These are phyloP conservation scores for Colletotrichum limetticola DNA, from an alignment of 2,329 filamentous ascomycete genomes.

Conservation along the genomic window DNA sequence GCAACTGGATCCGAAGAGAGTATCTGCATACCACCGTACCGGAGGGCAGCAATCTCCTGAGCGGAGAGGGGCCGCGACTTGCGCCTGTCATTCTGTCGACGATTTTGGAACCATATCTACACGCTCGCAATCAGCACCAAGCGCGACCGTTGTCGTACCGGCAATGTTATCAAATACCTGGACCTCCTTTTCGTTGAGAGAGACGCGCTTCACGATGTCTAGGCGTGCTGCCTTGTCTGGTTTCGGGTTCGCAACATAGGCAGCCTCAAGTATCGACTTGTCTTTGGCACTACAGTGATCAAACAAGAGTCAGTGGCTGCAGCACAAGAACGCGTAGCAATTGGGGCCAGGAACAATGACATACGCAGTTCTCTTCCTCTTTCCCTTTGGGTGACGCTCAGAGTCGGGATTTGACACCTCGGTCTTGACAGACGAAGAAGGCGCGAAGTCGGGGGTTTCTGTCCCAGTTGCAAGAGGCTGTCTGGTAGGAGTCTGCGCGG, in stretches of 20 bases:
- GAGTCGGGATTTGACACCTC: conserved; percentile 35
- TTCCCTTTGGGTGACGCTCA: conserved; percentile 66
- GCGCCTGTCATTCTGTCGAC: conserved; percentile 90
- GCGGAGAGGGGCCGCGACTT: conserved; percentile 86
- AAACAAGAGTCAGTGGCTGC: conserved; percentile 1
- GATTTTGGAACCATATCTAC: conserved; percentile 99
- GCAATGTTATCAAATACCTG: conserved; percentile 69
- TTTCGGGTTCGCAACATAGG: conserved; percentile 87
- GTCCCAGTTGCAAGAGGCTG: neutral
- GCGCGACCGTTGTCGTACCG: neutral
- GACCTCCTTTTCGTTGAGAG: conserved; percentile 93
- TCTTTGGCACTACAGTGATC: conserved; percentile 76
- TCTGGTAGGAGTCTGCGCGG: conserved; percentile 1
- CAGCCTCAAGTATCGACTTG: conserved; percentile 86
- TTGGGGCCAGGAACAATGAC: conserved; percentile 40
- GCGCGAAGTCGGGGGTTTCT: neutral
- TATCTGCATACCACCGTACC: conserved; percentile 64
- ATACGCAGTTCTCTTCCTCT: conserved; percentile 73
- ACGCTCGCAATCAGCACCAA: neutral
- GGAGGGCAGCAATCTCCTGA: conserved; percentile 76
- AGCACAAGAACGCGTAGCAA: neutral
- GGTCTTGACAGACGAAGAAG: conserved; percentile 6
- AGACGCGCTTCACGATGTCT: conserved; percentile 85
- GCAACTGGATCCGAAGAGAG: conserved; percentile 57
- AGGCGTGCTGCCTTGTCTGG: conserved; percentile 90